Conservation (phyloP, 2,329 filamentous ascomycete species). For the Trichoderma aggressivum region DNA sequence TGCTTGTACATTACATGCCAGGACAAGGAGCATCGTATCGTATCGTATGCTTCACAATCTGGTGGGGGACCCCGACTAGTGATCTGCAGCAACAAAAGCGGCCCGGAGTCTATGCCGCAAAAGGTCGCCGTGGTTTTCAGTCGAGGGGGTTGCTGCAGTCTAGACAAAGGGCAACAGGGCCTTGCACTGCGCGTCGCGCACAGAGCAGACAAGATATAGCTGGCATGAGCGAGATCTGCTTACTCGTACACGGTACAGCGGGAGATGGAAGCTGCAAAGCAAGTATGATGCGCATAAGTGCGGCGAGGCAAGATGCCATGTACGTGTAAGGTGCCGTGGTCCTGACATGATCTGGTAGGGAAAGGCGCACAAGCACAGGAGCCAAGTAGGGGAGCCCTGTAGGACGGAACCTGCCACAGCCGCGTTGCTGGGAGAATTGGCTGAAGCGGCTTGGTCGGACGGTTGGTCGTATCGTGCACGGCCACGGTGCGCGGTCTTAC, state of each 20-base stretch:
- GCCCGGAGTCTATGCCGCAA: conserved; percentile 14
- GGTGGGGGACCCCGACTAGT: conserved; percentile 6
- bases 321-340: conserved; percentile 4
- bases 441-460: neutral
- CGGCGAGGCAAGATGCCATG: conserved; percentile 8
- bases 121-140: conserved; percentile 16
- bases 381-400: conserved; percentile 10
- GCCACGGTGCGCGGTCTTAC: neutral
- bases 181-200: neutral
- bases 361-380: neutral
- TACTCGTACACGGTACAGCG: neutral
- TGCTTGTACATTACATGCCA: neutral
- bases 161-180: neutral
- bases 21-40: neutral
- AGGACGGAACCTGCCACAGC: conserved; percentile 13
- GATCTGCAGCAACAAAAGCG: conserved; percentile 18
- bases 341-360: conserved; percentile 4
- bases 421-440: conserved; percentile 5
- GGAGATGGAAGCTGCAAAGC: conserved; percentile 21
- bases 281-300: conserved; percentile 39
- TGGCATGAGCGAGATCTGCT: neutral
- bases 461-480: neutral
- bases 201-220: neutral
- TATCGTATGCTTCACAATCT: neutral
- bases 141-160: neutral